These are phyloP conservation scores for Malassezia slooffiae DNA, from an alignment of 1,284 basidiomycete genomes.

Conservation along the genomic window DNA sequence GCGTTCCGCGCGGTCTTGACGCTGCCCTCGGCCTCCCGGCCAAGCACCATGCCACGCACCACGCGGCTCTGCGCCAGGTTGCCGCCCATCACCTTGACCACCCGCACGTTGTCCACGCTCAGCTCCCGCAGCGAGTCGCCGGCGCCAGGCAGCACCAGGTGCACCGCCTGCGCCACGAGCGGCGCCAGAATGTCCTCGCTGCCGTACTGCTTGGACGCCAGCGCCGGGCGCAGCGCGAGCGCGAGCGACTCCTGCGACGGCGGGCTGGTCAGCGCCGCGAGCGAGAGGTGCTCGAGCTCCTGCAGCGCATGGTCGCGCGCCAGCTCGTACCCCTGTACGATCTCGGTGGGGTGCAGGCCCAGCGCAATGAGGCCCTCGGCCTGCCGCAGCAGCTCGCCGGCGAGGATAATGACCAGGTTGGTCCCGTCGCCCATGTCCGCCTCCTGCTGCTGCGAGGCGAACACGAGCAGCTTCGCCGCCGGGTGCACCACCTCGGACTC, in stretches of 20 bases:
- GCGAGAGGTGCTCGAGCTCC: slow-evolving; percentile 60
- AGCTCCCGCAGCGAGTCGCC: slow-evolving; percentile 22
- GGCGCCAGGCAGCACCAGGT: slow-evolving; percentile 32
- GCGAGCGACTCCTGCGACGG: slow-evolving; percentile 67
- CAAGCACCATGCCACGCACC: slow-evolving; percentile 95
- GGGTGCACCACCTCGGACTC: slow-evolving; percentile 98
- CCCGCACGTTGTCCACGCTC: slow-evolving; percentile 83
- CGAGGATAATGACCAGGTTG: slow-evolving; percentile 87
- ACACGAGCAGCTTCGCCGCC: slow-evolving; percentile 89
- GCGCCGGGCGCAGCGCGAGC: slow-evolving; percentile 72
- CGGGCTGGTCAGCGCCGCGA: slow-evolving; percentile 59
- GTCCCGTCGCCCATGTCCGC: slow-evolving; percentile 94
- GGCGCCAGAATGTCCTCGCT: slow-evolving; percentile 70
- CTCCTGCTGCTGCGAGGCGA: slow-evolving; percentile 95
- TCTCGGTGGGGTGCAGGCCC: slow-evolving; percentile 81
- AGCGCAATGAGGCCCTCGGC: slow-evolving; percentile 85
- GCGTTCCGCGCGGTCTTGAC: slow-evolving; percentile 60
- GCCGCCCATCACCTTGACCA: slow-evolving; percentile 97
- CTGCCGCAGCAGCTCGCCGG: slow-evolving; percentile 87
- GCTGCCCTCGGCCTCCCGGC: slow-evolving; percentile 74
- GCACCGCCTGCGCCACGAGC: slow-evolving; percentile 82
- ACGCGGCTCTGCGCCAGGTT: slow-evolving; percentile 71
- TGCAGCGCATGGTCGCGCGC: slow-evolving; percentile 74
- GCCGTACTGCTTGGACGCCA: slow-evolving; percentile 96
- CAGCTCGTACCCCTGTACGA: slow-evolving; percentile 90